A percentile compares a stretch with the other conserved stretches of the same genome.
Evolutionary conservation across 345 rosid genomes (phyloP).

Genomic region (Carallia pectinifolia): DNA sequence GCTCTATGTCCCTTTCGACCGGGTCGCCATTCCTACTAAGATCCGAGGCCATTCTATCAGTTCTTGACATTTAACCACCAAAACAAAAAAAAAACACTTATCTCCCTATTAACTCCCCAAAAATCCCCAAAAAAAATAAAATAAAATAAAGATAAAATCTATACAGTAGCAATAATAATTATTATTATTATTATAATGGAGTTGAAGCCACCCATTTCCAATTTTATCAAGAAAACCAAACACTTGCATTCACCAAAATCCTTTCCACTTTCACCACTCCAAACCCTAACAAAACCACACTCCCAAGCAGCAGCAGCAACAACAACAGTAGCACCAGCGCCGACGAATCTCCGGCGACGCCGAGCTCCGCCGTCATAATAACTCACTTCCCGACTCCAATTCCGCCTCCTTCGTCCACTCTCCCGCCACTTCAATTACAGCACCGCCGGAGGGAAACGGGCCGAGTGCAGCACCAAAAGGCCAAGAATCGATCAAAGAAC

Average conservation of each 20-base stretch:
- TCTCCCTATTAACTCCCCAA: background rate
- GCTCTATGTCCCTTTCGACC: conserved; percentile 89
- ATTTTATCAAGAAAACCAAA: conserved; percentile 32
- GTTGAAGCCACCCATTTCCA: conserved; percentile 18
- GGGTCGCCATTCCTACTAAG: conserved; percentile 80
- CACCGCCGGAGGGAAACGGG: background rate
- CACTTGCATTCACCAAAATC: conserved; percentile 37
- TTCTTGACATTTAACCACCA: conserved; percentile 39
- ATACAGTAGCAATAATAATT: background rate
- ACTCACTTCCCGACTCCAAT: conserved; percentile 16
- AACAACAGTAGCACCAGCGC: background rate
- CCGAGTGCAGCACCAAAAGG: background rate
- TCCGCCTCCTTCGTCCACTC: conserved; percentile 6
- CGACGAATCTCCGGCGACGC: conserved; percentile 5
- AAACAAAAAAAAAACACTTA: background rate
- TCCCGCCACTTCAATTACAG: conserved; percentile 14
- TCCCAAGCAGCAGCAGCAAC: background rate
- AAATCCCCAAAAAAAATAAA: conserved; percentile 1
- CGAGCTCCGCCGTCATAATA: conserved; percentile 26
- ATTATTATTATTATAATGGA: background rate
- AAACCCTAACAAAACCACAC: conserved; percentile 34
- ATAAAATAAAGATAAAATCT: background rate
- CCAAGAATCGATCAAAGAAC: background rate
- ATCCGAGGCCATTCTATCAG: conserved; percentile 89
- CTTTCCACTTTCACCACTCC: conserved; percentile 13